phyloP scores from a whole-genome alignment of 164 flowering plant genomes.

The Annona squamosa region DNA sequence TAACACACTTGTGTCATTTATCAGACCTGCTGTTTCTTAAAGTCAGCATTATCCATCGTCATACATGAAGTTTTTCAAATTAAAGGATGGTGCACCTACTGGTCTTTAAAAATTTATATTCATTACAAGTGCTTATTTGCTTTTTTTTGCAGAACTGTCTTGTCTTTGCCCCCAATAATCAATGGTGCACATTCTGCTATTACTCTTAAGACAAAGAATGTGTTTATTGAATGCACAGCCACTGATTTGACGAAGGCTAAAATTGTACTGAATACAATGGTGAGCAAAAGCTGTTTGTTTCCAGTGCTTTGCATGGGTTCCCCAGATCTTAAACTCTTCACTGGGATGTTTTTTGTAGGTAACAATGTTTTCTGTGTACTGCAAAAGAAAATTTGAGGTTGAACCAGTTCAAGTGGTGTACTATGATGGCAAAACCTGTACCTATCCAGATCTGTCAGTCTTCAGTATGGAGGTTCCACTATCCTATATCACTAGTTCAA shows the following conservation, averaged over 20 bases:
- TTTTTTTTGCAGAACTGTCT: conserved; percentile 63
- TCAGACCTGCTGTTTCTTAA: background rate
- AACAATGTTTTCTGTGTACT: conserved; percentile 76
- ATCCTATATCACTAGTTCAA: conserved; percentile 57
- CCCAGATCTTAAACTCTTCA: background rate
- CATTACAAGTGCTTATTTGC: background rate
- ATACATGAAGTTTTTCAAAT: background rate
- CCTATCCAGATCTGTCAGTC: conserved; percentile 69
- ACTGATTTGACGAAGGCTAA: conserved; percentile 93
- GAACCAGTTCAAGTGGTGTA: conserved; percentile 87
- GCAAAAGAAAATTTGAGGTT: conserved; percentile 76
- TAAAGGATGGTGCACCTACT: background rate
- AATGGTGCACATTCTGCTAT: conserved; percentile 97
- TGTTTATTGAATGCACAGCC: conserved; percentile 93
- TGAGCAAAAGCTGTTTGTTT: conserved; percentile 17
- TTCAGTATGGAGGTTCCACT: conserved; percentile 72
- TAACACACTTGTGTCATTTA: background rate
- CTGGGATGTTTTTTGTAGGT: conserved; percentile 35
- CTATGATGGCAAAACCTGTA: conserved; percentile 47
- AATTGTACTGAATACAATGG: conserved; percentile 91
- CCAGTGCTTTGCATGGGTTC: background rate
- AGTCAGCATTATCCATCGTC: background rate
- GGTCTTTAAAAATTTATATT: background rate
- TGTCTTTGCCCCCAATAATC: conserved; percentile 91
- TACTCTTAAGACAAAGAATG: conserved; percentile 71